Base-by-base conservation (phyloP, 495 filamentous ascomycete species). In the Immersiella caudata region DNA sequence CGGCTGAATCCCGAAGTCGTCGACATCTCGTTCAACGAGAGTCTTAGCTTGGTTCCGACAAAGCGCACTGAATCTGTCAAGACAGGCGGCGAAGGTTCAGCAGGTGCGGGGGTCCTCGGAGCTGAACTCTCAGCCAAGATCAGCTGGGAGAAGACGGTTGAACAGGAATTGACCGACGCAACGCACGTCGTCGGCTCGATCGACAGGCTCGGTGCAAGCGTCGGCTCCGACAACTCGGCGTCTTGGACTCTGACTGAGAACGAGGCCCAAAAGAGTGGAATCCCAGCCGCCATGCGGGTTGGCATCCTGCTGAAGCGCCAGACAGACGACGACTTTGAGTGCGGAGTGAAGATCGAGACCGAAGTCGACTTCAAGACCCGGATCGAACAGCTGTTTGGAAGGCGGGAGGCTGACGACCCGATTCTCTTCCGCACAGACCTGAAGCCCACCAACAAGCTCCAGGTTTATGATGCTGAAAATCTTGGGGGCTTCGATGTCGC, bases 381-480 rank as follows among this genome's bases (percentile, higher is more conserved):
- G 50, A 18, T 54, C 6, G 21, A 18, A 22, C 50, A 54, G 18
- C n/a, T 54, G 5, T 22, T 54, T 22, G 21, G 21, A 4, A 54
- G 16, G 16, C 50, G 21, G 50, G 50, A 54, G 16, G 21, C 16
- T 6, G 50, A 54, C 50, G 50, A 54, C 50, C 50, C 50, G 6
- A 54, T 54, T 18, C 21, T 54, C 6, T 54, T 54, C 16, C 50
- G 50, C 16, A 54, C 50, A 6, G 50, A 54, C 21, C 50, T 54
- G 50, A 54, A 54, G 50, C 50, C 50, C 5, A 54, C 50, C 50
- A 54, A 54, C 50, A 54, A 54, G 21, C 50, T 54, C 6, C 16
- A n/a, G 50, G 18, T n/a, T n/a, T 54, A 54, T 22, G 50, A 54
- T 18, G 16, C 21, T 6, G 50, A 6, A 6, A 18, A 54, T 4